A percentile compares a stretch with the other conserved stretches of the same genome.
These are phyloP conservation scores for Fusarium neocosmosporiellum DNA, from an alignment of 2,329 filamentous ascomycete genomes.

Conservation along the genomic window DNA sequence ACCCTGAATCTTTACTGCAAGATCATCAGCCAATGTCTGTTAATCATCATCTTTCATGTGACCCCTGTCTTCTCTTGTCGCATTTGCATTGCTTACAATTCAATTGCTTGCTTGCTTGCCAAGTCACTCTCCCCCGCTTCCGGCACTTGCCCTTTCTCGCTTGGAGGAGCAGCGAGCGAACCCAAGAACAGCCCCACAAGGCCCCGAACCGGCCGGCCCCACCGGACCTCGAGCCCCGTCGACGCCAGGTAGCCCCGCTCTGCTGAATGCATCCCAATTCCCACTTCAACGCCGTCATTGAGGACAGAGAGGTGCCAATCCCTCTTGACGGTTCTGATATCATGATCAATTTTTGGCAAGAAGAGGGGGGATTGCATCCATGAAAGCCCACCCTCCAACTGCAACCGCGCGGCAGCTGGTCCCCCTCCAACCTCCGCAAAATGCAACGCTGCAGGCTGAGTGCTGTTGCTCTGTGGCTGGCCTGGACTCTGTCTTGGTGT, in stretches of 20 bases:
- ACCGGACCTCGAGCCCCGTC: slow-evolving; percentile 26
- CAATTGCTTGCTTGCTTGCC: not conserved
- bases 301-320: slow-evolving; percentile 8
- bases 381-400: not conserved
- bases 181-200: slow-evolving; percentile 1
- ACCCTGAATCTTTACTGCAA: slow-evolving; percentile 16
- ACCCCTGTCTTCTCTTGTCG: not conserved
- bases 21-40: not conserved
- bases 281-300: slow-evolving; percentile 34
- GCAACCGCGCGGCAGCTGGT: not conserved
- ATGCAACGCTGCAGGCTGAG: slow-evolving; percentile 22
- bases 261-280: slow-evolving; percentile 13
- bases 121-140: slow-evolving; percentile 21
- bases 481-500: slow-evolving; percentile 22
- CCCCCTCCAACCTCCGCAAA: slow-evolving; percentile 6
- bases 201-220: slow-evolving; percentile 28
- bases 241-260: slow-evolving; percentile 9
- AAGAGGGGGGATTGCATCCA: not conserved
- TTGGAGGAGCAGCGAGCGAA: not conserved
- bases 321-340: not conserved
- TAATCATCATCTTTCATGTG: not conserved
- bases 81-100: not conserved
- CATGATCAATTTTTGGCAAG: not conserved
- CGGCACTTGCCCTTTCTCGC: slow-evolving; percentile 28
- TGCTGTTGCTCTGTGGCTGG: slow-evolving; percentile 10